phyloP scores from a whole-genome alignment of 2,329 filamentous ascomycete species.

The Akanthomyces dipterigenus region DNA sequence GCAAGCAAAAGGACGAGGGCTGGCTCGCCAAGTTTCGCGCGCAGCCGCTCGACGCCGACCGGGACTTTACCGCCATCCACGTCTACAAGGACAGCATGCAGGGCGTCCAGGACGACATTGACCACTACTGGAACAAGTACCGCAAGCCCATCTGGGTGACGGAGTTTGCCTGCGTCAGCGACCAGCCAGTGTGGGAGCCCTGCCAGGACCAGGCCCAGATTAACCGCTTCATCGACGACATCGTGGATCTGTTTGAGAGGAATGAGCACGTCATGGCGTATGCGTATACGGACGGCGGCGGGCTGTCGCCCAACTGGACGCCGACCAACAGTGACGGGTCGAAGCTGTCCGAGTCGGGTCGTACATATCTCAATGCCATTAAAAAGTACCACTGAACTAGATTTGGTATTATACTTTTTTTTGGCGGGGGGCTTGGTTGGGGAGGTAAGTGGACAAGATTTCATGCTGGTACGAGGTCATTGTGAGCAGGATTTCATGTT shows the following conservation, averaged over 20 bases:
- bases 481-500: too few species aligned
- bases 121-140: slow-evolving; percentile 17
- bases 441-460: too few species aligned
- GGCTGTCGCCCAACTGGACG: slow-evolving; percentile 13
- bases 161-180: slow-evolving; percentile 15
- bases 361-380: slow-evolving; percentile 15
- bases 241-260: slow-evolving; percentile 14
- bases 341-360: slow-evolving; percentile 14
- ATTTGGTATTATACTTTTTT: background rate
- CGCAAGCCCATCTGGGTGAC: slow-evolving; percentile 16
- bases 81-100: slow-evolving; percentile 15
- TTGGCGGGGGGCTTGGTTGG: too few species aligned
- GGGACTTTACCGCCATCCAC: slow-evolving; percentile 16
- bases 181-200: slow-evolving; percentile 12
- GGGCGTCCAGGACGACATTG: slow-evolving; percentile 15
- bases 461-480: too few species aligned
- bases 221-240: slow-evolving; percentile 14
- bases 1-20: slow-evolving; percentile 39
- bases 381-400: slow-evolving; percentile 13
- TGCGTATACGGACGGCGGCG: slow-evolving; percentile 14
- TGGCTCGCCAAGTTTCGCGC: slow-evolving; percentile 15
- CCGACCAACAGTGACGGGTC: slow-evolving; percentile 11
- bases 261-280: slow-evolving; percentile 15
- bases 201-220: slow-evolving; percentile 14
- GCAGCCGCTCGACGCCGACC: slow-evolving; percentile 6